These are phyloP conservation scores for Lactarius sanguifluus DNA, from an alignment of 768 basidiomycete genomes.

Conservation along the genomic window DNA sequence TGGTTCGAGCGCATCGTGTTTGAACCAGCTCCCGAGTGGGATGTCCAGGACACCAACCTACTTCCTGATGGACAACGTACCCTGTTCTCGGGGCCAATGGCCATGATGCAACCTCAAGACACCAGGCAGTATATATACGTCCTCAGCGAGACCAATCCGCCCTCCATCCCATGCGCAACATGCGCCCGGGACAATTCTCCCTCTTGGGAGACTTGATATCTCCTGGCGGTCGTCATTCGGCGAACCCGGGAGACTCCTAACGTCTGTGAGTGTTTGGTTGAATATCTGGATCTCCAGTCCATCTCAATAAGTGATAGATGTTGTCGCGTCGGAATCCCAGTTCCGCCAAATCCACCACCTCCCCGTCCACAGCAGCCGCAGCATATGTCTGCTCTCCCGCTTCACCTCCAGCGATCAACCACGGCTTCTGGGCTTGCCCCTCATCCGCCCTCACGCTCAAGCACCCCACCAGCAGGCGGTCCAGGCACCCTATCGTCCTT, in stretches of 20 bases:
- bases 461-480: slow-evolving; percentile 50
- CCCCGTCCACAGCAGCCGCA: slow-evolving; percentile 40
- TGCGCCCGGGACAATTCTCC: slow-evolving; percentile 67
- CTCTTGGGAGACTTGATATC: slow-evolving; percentile 86
- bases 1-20: slow-evolving; percentile 81
- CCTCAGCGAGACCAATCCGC: slow-evolving; percentile 52
- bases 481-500: slow-evolving; percentile 44
- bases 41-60: slow-evolving; percentile 54
- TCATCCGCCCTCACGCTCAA: slow-evolving; percentile 51
- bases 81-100: slow-evolving; percentile 61
- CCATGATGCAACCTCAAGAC: slow-evolving; percentile 81
- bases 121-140: slow-evolving; percentile 87
- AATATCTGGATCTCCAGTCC: neutral
- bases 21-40: slow-evolving; percentile 69
- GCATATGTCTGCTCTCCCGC: slow-evolving; percentile 68
- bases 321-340: slow-evolving; percentile 79
- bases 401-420: slow-evolving; percentile 64
- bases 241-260: slow-evolving; percentile 83
- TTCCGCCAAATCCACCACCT: slow-evolving; percentile 40
- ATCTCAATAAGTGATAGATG: slow-evolving; percentile 43
- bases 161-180: slow-evolving; percentile 49
- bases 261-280: slow-evolving; percentile 52
- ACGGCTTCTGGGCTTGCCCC: slow-evolving; percentile 45
- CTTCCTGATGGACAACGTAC: slow-evolving; percentile 35
- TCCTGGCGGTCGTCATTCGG: slow-evolving; percentile 85